Evolutionary conservation across 148 eudicot genomes (phyloP), one percentile per base, ranked within the genome.

Genomic region (Salicornia ramosissima): DNA sequence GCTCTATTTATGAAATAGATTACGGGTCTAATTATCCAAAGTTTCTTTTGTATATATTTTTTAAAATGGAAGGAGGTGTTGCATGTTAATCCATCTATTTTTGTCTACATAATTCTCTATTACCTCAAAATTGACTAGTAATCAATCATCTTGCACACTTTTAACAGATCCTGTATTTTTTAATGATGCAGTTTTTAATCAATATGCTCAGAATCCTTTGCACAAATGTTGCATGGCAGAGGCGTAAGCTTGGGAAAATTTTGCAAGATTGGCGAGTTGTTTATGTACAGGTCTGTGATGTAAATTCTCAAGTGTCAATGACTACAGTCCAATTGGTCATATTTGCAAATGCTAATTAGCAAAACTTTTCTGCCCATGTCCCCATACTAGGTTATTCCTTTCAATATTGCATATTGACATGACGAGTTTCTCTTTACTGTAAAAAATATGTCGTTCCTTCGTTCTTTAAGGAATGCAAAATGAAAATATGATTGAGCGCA

Each of bases 241-340:
- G 99, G 82, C 99, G 99, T 70, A 91, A 94, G 81, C 99, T 94
- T 69, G 99, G 99, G 62, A 94, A 91, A 77, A 75, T 88, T 72
- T 87, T 94, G 75, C 97, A 94, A 74, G 99, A 94, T 73, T 94
- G 99, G 99, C 87, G 92, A 60, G 85, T 90, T 66, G 83, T 89
- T 57, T 81, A 84, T 70, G 82, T 91, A 22, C 97, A 94, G 99
- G 99, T 88, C 50, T 78, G 86, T 72, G 77, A 59, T 36, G 34
- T 63, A 65, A 1, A 42, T 68, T 19, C 45, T 64, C 61, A 19
- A 15, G 54, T 24, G 24, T 60, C 39, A 9, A 28, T n/a, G n/a
- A n/a, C 52, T 4, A 24, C 52, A 19, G 13, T 60, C 19, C 21
- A 2, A 22, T n/a, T 16, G 3, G 6, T 31, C 63, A 57, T 52